These are phyloP conservation scores for Globisporangium recalcitrans DNA, from an alignment of 352 stramenopile species.

Conservation along the genomic window DNA sequence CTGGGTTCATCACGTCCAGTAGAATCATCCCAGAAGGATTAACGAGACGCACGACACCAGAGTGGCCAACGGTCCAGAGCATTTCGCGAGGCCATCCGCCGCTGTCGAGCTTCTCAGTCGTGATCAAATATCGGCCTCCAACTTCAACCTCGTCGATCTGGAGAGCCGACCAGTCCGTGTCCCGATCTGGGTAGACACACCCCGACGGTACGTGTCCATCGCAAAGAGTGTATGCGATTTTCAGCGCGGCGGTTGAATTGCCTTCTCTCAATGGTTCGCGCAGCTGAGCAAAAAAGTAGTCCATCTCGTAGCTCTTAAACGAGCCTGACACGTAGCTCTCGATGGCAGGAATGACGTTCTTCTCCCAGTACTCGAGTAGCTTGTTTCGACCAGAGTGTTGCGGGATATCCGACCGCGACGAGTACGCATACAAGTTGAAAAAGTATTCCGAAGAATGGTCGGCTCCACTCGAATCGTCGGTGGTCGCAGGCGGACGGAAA, in stretches of 20 bases:
- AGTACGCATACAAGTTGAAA: constrained; percentile 72
- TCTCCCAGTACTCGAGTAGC: constrained; percentile 80
- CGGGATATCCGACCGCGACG: constrained; percentile 49
- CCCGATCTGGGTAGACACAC: constrained; percentile 72
- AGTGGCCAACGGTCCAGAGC: constrained; percentile 65
- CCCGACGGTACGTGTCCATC: constrained; percentile 74
- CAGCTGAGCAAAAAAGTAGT: constrained; percentile 82
- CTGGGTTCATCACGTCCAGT: constrained; percentile 56
- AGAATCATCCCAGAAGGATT: constrained; percentile 53
- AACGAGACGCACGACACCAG: constrained; percentile 41
- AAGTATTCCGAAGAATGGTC: constrained; percentile 38
- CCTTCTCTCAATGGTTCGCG: constrained; percentile 71
- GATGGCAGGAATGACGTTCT: constrained; percentile 80
- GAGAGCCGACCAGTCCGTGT: constrained; percentile 70
- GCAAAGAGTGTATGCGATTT: constrained; percentile 77
- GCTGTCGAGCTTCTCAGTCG: constrained; percentile 27
- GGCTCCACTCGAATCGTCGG: constrained; percentile 14
- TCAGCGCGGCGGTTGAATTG: constrained; percentile 64
- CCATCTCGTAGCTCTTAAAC: constrained; percentile 86
- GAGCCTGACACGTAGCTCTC: constrained; percentile 75
- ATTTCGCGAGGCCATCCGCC: constrained; percentile 42
- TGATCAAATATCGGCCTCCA: constrained; percentile 49
- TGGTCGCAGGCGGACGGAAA: constrained; percentile 22
- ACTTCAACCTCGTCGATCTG: constrained; percentile 77
- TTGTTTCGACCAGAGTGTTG: constrained; percentile 75